Percentiles rank a stretch among this genome's conserved stretches.
phyloP scores from a whole-genome alignment of 2,329 filamentous ascomycete genomes.

The Pseudogymnoascus sp. region DNA sequence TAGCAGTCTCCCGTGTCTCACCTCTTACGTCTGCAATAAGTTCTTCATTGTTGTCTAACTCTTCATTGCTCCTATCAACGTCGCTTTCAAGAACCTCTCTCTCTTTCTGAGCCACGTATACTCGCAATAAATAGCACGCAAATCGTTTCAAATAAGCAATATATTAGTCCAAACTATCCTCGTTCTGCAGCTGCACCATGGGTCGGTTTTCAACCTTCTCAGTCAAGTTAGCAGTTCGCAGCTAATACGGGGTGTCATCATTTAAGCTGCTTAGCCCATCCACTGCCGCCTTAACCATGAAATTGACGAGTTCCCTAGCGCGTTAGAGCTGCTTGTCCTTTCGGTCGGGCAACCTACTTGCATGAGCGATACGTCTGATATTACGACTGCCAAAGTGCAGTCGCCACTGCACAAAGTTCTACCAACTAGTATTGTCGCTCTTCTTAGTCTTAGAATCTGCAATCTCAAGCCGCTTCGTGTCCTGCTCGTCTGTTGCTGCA shows the following conservation, averaged over 20 bases:
- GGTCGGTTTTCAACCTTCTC: slow-evolving; percentile 11
- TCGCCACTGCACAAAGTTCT: not conserved
- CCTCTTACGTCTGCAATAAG: not conserved
- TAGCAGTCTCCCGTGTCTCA: not conserved
- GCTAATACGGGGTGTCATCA: slow-evolving; percentile 9
- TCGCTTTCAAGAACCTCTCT: not conserved
- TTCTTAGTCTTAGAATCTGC: not conserved
- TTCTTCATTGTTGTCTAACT: not conserved
- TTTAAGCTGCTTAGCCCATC: slow-evolving; percentile 11
- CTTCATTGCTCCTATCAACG: not conserved
- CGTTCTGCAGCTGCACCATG: slow-evolving; percentile 9
- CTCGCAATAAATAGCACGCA: slow-evolving; percentile 9
- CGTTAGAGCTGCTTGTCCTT: slow-evolving; percentile 6
- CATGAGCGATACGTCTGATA: slow-evolving; percentile 8
- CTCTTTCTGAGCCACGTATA: slow-evolving; percentile 9
- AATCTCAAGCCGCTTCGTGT: not conserved
- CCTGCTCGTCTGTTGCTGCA: not conserved
- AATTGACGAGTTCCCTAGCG: not conserved
- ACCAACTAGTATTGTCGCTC: not conserved
- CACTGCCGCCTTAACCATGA: slow-evolving; percentile 2
- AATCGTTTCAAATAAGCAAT: slow-evolving; percentile 13
- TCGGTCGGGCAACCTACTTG: slow-evolving; percentile 10
- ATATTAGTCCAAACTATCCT: slow-evolving; percentile 11
- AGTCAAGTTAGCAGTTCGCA: slow-evolving; percentile 9
- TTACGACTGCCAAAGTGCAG: slow-evolving; percentile 1